These are phyloP conservation scores for Russula griseocarnosa DNA, from an alignment of 768 basidiomycete genomes.

Conservation along the genomic window DNA sequence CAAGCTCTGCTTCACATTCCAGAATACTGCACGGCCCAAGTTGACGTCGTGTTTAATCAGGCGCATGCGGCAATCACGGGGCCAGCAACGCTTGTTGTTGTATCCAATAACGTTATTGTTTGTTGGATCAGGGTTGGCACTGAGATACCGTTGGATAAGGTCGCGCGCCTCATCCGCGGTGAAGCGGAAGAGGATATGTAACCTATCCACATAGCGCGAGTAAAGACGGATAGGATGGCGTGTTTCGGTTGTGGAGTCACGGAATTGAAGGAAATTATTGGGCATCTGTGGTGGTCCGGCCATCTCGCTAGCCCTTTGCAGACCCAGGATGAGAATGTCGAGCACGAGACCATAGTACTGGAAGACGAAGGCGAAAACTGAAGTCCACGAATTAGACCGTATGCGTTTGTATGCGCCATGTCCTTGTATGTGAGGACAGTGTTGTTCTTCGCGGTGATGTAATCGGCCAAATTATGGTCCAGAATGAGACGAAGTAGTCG, in stretches of 20 bases:
- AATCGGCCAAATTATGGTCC: conserved; percentile 98
- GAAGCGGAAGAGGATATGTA: conserved; percentile 97
- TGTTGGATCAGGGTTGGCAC: conserved; percentile 95
- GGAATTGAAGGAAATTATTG: conserved; percentile 97
- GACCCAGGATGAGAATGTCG: conserved; percentile 90
- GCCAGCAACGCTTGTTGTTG: conserved; percentile 99
- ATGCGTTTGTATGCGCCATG: conserved; percentile 98
- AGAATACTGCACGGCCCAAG: conserved; percentile 95
- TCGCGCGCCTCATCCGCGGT: conserved; percentile 96
- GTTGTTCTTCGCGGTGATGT: conserved; percentile 99
- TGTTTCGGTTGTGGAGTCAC: conserved; percentile 91
- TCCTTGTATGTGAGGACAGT: conserved; percentile 93
- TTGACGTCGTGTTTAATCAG: conserved; percentile 99
- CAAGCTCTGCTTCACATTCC: conserved; percentile 97
- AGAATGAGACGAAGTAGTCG: conserved; percentile 92
- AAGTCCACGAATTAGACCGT: conserved; percentile 93
- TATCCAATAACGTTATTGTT: conserved; percentile 99
- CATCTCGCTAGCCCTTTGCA: conserved; percentile 99
- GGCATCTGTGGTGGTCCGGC: conserved; percentile 97
- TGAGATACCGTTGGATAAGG: conserved; percentile 95
- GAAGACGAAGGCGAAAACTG: conserved; percentile 99
- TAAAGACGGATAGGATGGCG: conserved; percentile 97
- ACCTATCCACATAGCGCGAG: conserved; percentile 91
- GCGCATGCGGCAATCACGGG: conserved; percentile 97
- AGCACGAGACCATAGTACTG: conserved; percentile 97